These are phyloP conservation scores for Argentina anserina DNA, from an alignment of 306 rosid species.

Conservation along the genomic window DNA sequence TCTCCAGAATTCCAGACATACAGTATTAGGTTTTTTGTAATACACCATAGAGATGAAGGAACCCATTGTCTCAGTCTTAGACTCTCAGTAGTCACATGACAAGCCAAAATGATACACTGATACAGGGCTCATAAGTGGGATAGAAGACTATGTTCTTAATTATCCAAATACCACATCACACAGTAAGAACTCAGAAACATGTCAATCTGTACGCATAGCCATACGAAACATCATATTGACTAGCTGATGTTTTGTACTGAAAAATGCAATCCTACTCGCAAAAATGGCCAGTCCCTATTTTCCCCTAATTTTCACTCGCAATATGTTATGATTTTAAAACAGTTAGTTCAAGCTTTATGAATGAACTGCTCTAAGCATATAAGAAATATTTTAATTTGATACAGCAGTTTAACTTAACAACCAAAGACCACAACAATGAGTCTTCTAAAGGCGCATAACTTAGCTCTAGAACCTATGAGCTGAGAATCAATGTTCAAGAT, in stretches of 20 bases:
- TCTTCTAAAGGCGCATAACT: background rate
- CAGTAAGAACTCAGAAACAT: background rate
- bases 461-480: background rate
- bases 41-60: constrained; percentile 3
- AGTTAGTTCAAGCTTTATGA: background rate
- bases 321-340: background rate
- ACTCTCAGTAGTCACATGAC: background rate
- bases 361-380: constrained; percentile 1
- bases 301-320: background rate
- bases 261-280: background rate
- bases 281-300: background rate
- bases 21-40: background rate
- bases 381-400: background rate
- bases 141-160: background rate
- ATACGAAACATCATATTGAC: background rate
- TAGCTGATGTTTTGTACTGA: background rate
- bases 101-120: too few relatives aligned
- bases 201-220: background rate
- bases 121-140: background rate
- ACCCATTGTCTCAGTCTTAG: background rate
- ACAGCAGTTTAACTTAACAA: background rate
- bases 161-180: background rate
- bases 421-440: background rate
- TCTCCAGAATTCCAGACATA: constrained; percentile 10
- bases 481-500: background rate